A percentile compares a stretch with the other conserved stretches of the same genome.
These are phyloP conservation scores for Basipetospora sp. DNA, from an alignment of 2,329 filamentous ascomycete species.

Conservation along the genomic window DNA sequence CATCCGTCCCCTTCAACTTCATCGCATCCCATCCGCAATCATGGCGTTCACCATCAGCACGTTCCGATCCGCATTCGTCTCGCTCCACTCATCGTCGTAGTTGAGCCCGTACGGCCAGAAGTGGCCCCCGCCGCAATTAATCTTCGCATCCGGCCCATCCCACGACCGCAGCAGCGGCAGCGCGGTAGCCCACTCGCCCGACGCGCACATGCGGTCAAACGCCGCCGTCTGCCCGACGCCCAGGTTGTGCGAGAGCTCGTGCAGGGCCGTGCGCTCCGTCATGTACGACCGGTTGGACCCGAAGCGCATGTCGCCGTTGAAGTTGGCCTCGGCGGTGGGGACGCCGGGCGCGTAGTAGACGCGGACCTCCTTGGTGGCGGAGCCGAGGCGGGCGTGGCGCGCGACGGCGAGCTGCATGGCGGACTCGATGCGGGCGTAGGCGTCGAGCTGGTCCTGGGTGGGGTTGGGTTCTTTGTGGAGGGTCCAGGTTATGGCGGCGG, in stretches of 20 bases:
- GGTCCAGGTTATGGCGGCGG: slow-evolving; percentile 24
- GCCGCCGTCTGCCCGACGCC: slow-evolving; percentile 29
- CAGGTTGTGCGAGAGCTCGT: slow-evolving; percentile 33
- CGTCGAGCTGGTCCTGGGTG: slow-evolving; percentile 26
- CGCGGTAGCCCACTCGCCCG: slow-evolving; percentile 27
- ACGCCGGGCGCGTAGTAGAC: slow-evolving; percentile 29
- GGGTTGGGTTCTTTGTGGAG: slow-evolving; percentile 25
- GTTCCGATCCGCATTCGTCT: slow-evolving; percentile 28
- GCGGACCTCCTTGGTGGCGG: slow-evolving; percentile 23
- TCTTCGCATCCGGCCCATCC: slow-evolving; percentile 23
- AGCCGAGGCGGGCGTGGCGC: slow-evolving; percentile 21
- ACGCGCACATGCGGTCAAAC: slow-evolving; percentile 24
- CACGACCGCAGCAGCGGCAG: slow-evolving; percentile 24
- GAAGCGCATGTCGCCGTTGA: slow-evolving; percentile 32
- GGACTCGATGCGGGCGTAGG: slow-evolving; percentile 27
- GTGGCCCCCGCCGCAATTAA: slow-evolving; percentile 25
- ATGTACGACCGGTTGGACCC: slow-evolving; percentile 30
- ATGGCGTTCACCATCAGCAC: slow-evolving; percentile 29
- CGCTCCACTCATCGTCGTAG: slow-evolving; percentile 29
- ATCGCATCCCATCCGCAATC: slow-evolving; percentile 24
- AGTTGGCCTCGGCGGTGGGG: slow-evolving; percentile 30
- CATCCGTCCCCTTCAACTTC: too few relatives aligned
- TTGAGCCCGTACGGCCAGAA: slow-evolving; percentile 29
- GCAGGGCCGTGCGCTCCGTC: slow-evolving; percentile 33
- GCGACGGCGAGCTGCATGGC: slow-evolving; percentile 26